Percentiles rank a stretch among this genome's conserved stretches.
Evolutionary conservation across 2,329 filamentous ascomycete species (phyloP).

Genomic region (Byssochlamys sp.): DNA sequence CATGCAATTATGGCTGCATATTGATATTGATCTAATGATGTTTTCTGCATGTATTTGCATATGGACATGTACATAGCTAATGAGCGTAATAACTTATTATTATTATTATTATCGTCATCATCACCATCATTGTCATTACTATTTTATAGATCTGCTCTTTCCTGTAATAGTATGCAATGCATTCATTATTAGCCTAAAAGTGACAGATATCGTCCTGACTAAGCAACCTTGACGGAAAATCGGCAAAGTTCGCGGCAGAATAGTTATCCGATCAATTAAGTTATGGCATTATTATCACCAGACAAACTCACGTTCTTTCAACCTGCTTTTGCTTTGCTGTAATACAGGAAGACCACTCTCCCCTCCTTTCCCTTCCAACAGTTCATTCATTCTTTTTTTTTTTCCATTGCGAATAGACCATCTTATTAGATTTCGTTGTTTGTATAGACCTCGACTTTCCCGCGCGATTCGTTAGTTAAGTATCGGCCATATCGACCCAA

Average conservation of each 20-base stretch:
- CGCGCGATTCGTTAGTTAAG: no score
- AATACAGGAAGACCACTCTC: slow-evolving; percentile 3
- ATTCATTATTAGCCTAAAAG: no score
- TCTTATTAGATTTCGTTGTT: no score
- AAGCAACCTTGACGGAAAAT: not conserved
- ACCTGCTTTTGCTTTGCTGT: not conserved
- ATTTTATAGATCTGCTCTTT: no score
- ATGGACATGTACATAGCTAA: not conserved
- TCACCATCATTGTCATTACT: no score
- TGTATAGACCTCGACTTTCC: no score
- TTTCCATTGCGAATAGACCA: no score
- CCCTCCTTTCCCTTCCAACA: not conserved
- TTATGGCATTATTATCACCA: not conserved
- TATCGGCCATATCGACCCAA: no score
- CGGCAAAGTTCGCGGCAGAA: not conserved
- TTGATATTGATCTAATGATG: not conserved
- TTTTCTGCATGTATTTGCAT: not conserved
- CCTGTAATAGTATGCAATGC: no score
- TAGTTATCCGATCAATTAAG: not conserved
- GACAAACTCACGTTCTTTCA: not conserved
- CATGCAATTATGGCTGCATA: not conserved
- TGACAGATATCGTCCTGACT: no score
- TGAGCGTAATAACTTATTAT: not conserved
- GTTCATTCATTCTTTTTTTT: not conserved
- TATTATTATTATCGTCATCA: no score